Conservation (phyloP, 805 yeast genomes). For the Metschnikowia lochheadii region DNA sequence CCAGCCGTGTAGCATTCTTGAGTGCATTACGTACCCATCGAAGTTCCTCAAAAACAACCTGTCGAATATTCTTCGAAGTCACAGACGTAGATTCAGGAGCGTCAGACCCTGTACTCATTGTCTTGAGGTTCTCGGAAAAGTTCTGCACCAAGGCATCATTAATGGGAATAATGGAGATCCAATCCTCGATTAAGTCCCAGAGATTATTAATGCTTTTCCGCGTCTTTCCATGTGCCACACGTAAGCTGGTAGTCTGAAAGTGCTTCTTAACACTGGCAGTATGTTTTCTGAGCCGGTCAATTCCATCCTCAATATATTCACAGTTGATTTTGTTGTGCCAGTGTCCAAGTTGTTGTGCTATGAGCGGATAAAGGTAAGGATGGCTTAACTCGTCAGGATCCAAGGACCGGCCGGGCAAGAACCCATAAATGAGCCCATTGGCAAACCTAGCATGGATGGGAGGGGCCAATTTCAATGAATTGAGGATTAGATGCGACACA, state of each 20-base stretch:
- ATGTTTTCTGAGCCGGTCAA: conserved; percentile 34
- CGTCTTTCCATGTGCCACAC: conserved; percentile 3
- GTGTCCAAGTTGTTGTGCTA: conserved; percentile 64
- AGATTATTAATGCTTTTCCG: conserved; percentile 37
- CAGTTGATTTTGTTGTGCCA: conserved; percentile 57
- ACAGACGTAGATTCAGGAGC: conserved; percentile 6
- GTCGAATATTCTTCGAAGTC: conserved; percentile 26
- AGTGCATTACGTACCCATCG: conserved; percentile 48
- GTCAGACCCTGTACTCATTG: no score
- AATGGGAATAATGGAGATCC: conserved; percentile 62
- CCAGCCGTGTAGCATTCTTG: conserved; percentile 37
- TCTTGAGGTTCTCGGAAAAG: conserved; percentile 30
- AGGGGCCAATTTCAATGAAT: conserved; percentile 62
- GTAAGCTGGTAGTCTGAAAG: not conserved
- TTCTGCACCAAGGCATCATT: conserved; percentile 35
- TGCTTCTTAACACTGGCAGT: conserved; percentile 18
- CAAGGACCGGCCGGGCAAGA: conserved; percentile 58
- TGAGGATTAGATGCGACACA: conserved; percentile 61
- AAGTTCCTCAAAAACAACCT: conserved; percentile 47
- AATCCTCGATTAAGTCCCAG: conserved; percentile 58
- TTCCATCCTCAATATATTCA: conserved; percentile 45
- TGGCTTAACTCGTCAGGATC: conserved; percentile 50
- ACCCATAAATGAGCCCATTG: conserved; percentile 72
- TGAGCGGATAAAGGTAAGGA: conserved; percentile 46
- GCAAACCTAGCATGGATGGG: conserved; percentile 62